Conservation (phyloP, 345 rosid species). For the Physaria fendleri region DNA sequence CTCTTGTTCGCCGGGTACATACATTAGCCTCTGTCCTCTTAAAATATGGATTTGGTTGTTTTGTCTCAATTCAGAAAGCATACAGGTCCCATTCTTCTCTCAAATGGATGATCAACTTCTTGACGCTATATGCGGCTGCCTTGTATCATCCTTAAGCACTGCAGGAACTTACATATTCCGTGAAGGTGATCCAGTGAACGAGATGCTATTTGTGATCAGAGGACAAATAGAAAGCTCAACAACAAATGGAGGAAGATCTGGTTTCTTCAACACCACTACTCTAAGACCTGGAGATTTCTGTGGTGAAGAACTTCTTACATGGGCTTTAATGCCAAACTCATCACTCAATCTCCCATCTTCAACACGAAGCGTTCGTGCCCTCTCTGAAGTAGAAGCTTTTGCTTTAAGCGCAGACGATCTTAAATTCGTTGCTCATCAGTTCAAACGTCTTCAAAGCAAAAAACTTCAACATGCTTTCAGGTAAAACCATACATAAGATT, state of each 20-base stretch:
- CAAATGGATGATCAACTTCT: conserved; percentile 96
- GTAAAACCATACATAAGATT: conserved; percentile 28
- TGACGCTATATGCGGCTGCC: conserved; percentile 88
- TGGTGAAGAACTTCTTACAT: conserved; percentile 85
- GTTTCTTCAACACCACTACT: conserved; percentile 83
- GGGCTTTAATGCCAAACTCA: conserved; percentile 88
- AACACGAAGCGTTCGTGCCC: conserved; percentile 63
- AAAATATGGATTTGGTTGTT: background rate
- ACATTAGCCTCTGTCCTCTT: background rate
- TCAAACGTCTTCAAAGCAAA: conserved; percentile 91
- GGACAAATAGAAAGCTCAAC: conserved; percentile 92
- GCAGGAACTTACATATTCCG: conserved; percentile 61
- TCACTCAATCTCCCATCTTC: conserved; percentile 60
- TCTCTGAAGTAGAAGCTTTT: conserved; percentile 85
- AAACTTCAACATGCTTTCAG: conserved; percentile 86
- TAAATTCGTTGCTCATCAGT: conserved; percentile 72
- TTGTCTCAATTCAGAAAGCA: background rate
- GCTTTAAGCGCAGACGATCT: conserved; percentile 84
- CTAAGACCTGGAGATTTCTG: conserved; percentile 89
- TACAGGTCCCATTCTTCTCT: conserved; percentile 83
- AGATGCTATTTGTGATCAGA: conserved; percentile 85
- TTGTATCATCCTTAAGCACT: conserved; percentile 67
- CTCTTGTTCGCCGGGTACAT: conserved; percentile 86
- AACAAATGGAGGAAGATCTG: conserved; percentile 84
- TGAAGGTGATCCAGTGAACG: conserved; percentile 86